Base-by-base conservation (phyloP, 768 basidiomycete species). In the Pisolithus sp. region DNA sequence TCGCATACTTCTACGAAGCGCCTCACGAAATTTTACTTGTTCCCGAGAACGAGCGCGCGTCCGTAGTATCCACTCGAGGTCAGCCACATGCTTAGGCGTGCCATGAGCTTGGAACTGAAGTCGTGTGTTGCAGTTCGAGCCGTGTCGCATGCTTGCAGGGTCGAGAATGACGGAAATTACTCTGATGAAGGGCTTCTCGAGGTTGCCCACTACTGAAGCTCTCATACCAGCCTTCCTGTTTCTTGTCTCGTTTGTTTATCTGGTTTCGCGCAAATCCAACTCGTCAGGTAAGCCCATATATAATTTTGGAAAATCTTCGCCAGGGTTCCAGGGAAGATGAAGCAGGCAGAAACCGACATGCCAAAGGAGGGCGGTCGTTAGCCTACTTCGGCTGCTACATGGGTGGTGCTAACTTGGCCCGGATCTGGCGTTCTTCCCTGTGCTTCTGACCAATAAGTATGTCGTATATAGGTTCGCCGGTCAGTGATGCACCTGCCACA, bases 171-270 rank as follows among this genome's bases (percentile, higher is more conserved):
- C 8, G 40, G 40, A 41, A 17, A 15, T 31, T 5, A 44, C 52
- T 36, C 17, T 53, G 46, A 47, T 53, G 46, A 47, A 56, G 30
- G 34, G 48, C n/a, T 13, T 52, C n/a, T 30, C 49, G 3, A 30
- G 41, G 36, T 26, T 64, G 21, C 51, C 53, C 24, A 48, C 55
- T 12, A 15, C 15, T 13, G 13, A 12, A 37, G 30, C 54, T 21
- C 40, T 62, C 48, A 46, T 57, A 24, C 46, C 55, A 4, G 34
- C 49, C 18, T 10, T 54, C 26, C 2, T 54, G 1, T 40, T 60
- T 18, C 42, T 66, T 1, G 57, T 28, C 1, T 52, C 62, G 0
- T 18, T 62, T 23, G 48, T 53, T 36, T 68, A 60, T 42, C 26
- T 68, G 39, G 12, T 52, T 9, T 17, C 57, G 17, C 52, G 52